These are phyloP conservation scores for Backusella westeae DNA, from an alignment of 192 early-diverging fungal species.

Conservation along the genomic window DNA sequence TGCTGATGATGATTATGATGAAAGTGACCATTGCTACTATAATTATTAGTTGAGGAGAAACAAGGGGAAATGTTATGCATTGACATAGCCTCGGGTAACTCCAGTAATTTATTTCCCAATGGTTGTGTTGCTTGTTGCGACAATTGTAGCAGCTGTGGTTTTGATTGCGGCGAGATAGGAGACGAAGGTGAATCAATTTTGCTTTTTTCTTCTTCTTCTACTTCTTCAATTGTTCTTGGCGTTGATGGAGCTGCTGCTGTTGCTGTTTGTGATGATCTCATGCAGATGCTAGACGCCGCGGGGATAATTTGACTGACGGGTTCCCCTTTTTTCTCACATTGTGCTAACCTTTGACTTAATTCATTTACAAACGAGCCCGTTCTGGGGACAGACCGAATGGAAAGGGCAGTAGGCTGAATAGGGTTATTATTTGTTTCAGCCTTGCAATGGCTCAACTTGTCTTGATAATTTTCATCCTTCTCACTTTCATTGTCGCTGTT, in stretches of 20 bases:
- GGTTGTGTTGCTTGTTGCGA: not conserved
- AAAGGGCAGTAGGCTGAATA: not conserved
- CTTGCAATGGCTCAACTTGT: not conserved
- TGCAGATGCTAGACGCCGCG: slow-evolving; percentile 1
- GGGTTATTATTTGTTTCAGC: not conserved
- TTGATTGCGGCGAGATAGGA: not conserved
- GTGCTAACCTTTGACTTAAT: slow-evolving; percentile 11
- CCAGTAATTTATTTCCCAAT: not conserved
- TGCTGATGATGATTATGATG: not conserved
- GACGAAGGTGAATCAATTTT: not conserved
- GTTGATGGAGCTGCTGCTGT: not conserved
- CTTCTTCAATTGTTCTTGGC: slow-evolving; percentile 2
- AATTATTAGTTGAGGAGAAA: not conserved
- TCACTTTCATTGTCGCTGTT: not conserved
- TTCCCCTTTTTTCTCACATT: slow-evolving; percentile 13
- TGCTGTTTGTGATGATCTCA: not conserved
- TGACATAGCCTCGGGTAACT: slow-evolving; percentile 7
- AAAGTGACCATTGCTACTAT: not conserved
- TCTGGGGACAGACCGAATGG: slow-evolving; percentile 3
- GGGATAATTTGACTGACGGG: slow-evolving; percentile 13
- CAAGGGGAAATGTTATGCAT: slow-evolving; percentile 5
- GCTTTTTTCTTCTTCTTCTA: slow-evolving; percentile 1
- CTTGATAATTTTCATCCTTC: not conserved
- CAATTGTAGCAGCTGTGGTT: not conserved
- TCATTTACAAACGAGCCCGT: slow-evolving; percentile 23